Conservation (phyloP, 345 rosid species). For the Citrus maxima region DNA sequence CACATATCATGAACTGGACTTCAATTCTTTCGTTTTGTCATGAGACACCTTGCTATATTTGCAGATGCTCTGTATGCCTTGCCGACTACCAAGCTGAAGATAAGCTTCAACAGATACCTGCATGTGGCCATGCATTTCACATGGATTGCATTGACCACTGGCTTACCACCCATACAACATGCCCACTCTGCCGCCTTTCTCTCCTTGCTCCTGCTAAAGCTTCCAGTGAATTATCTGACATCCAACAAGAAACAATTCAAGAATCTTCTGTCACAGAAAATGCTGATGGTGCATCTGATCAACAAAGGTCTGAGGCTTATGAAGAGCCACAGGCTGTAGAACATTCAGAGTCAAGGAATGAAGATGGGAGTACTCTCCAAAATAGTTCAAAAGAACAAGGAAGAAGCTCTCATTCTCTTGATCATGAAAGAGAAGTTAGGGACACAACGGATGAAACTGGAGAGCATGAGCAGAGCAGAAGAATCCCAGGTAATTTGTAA, state of each 20-base stretch:
- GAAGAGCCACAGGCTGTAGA: slow-evolving; percentile 21
- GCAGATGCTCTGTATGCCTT: slow-evolving; percentile 84
- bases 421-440: slow-evolving; percentile 11
- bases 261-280: slow-evolving; percentile 14
- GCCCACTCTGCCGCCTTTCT: slow-evolving; percentile 87
- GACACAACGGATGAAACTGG: slow-evolving; percentile 13
- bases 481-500: slow-evolving; percentile 23
- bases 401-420: slow-evolving; percentile 16
- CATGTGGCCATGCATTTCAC: slow-evolving; percentile 85
- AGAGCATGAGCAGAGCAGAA: slow-evolving; percentile 14
- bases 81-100: slow-evolving; percentile 82
- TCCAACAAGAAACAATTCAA: slow-evolving; percentile 24
- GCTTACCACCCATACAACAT: slow-evolving; percentile 78
- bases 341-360: slow-evolving; percentile 21
- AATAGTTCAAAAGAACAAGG: slow-evolving; percentile 13
- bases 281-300: slow-evolving; percentile 21
- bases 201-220: slow-evolving; percentile 47
- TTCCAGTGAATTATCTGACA: slow-evolving; percentile 22
- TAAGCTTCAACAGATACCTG: slow-evolving; percentile 77
- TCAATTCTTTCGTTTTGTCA: slow-evolving; percentile 1
- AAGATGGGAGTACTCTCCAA: not conserved
- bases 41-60: not conserved
- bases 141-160: slow-evolving; percentile 91
- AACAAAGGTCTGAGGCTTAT: slow-evolving; percentile 14
- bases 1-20: not conserved